phyloP scores from a whole-genome alignment of 768 basidiomycete genomes.

The Suillus clintonianus region DNA sequence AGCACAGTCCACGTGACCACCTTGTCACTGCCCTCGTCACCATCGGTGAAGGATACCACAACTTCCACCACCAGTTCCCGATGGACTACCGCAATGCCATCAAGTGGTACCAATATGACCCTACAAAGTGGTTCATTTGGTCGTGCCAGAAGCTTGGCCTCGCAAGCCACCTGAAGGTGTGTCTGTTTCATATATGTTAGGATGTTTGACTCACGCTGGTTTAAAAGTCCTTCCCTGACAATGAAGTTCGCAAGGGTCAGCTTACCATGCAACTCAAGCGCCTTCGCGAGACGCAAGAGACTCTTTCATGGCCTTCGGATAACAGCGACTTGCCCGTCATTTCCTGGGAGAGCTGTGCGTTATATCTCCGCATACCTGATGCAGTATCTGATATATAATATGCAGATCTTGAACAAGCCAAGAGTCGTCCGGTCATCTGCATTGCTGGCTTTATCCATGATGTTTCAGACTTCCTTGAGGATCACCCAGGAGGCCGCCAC shows the following conservation, averaged over 20 bases:
- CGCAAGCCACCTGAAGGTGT: constrained; percentile 57
- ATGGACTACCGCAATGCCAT: constrained; percentile 98
- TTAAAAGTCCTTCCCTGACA: constrained; percentile 57
- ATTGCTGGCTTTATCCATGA: constrained; percentile 95
- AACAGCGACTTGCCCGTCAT: constrained; percentile 77
- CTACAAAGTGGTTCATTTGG: constrained; percentile 88
- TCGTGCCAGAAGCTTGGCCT: constrained; percentile 50
- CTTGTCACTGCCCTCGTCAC: constrained; percentile 87
- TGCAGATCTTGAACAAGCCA: constrained; percentile 75
- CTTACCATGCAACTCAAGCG: constrained; percentile 94
- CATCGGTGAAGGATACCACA: constrained; percentile 96
- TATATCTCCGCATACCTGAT: background rate
- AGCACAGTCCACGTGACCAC: constrained; percentile 91
- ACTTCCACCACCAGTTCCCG: constrained; percentile 96
- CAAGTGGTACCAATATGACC: constrained; percentile 89
- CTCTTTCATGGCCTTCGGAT: constrained; percentile 77
- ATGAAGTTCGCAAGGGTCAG: constrained; percentile 82
- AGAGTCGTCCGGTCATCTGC: constrained; percentile 79
- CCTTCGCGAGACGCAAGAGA: constrained; percentile 75
- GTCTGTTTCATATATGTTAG: background rate
- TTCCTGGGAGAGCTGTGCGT: constrained; percentile 83
- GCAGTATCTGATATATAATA: constrained; percentile 2
- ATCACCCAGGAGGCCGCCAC: constrained; percentile 91
- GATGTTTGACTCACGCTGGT: background rate
- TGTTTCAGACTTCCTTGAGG: constrained; percentile 78